These are phyloP conservation scores for Naegleria fowleri DNA, from an alignment of 208 protist genomes.

Conservation along the genomic window DNA sequence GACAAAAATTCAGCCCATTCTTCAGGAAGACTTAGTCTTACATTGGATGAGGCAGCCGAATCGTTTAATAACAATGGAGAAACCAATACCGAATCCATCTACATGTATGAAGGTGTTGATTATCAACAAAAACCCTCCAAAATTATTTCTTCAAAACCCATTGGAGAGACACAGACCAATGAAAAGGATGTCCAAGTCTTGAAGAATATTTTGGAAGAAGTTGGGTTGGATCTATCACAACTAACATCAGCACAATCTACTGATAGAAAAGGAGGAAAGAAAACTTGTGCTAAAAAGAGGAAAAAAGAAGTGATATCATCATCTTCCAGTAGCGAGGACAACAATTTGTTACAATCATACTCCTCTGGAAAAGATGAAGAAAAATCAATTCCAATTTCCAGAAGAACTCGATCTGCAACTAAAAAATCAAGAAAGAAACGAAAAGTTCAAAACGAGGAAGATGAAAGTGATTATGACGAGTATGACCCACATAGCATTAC, in stretches of 20 bases:
- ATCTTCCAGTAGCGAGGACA: background rate
- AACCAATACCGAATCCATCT: no score
- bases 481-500: background rate
- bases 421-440: background rate
- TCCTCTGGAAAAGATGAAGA: background rate
- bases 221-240: background rate
- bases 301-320: background rate
- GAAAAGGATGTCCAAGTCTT: background rate
- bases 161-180: background rate
- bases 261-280: background rate
- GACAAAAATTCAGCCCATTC: background rate
- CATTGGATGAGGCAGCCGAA: no score
- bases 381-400: background rate
- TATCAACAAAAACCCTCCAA: background rate
- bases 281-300: background rate
- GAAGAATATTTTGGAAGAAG: background rate
- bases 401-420: background rate
- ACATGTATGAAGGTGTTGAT: background rate
- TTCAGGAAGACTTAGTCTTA: background rate
- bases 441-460: background rate
- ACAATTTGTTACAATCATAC: no score
- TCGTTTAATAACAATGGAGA: background rate
- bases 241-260: background rate
- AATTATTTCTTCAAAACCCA: background rate
- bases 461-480: background rate